Base-by-base conservation (phyloP, 2,329 filamentous ascomycete species). In the Fusarium sp. region DNA sequence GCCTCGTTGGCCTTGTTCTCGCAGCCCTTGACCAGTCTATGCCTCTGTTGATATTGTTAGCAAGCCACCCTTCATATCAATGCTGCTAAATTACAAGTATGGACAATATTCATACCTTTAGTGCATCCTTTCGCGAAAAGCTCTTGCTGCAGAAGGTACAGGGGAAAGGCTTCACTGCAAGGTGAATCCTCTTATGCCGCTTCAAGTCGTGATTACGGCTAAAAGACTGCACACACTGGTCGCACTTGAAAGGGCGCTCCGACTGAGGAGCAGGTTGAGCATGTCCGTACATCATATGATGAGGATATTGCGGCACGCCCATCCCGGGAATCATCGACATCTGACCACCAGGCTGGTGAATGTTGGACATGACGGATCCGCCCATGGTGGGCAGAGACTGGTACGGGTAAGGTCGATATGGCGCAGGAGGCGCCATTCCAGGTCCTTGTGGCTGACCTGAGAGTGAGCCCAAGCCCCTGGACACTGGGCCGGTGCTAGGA, bases 191-290 rank as follows among this genome's bases (percentile, higher is more conserved):
- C 87, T 98, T 98, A 82, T 99, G 97, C 61, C 97, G 90, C 85
- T 99, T 99, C 77, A 98, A 84, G 80, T 98, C 97, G 80, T 98
- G 97, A 75, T 98, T 98, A 6, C 97, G 89, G 82, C 97, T 98
- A 85, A 99, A 99, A 40, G 94, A 95, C 81, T 97, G 95, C 0
- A 94, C 91, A 80, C 97, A 99, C 80, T 94, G 90, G 77, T 98
- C 95, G 81, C 97, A 99, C 83, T 95, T 95, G 87, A 97, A 98
- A 0, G 97, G 97, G 6, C 96, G 91, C 77, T 98, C 96, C 66
- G 93, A 92, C 31, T 85, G 84, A 8, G 82, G 76, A 22, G 79
- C 76, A 18, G 88, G 87, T 66, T 89, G 89, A 11, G 86, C 84
- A 22, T 86, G 85, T 22, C 83, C 81, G 69, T 94, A 94, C 83